These are phyloP conservation scores for Toxoplasma gondii DNA, from an alignment of 169 alveolate species.

Conservation along the genomic window DNA sequence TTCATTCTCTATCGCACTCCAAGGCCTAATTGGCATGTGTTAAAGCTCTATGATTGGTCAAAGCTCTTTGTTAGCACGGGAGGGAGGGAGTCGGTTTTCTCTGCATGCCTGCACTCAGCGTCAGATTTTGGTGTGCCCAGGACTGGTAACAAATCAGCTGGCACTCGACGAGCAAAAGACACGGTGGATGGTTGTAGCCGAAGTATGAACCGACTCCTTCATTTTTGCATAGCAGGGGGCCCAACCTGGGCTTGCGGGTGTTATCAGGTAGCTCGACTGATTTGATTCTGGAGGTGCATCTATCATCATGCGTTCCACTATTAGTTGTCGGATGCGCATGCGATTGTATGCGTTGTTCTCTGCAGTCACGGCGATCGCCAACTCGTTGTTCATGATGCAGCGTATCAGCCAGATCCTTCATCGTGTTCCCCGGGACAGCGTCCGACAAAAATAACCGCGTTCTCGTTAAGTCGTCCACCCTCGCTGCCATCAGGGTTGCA, in stretches of 20 bases:
- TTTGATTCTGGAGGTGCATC: no score
- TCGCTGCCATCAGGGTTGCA: background rate
- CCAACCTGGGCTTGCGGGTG: no score
- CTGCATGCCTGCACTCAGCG: background rate
- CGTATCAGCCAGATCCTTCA: constrained; percentile 16
- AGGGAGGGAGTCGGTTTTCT: background rate
- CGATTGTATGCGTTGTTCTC: background rate
- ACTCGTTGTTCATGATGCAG: constrained; percentile 24
- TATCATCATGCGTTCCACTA: background rate
- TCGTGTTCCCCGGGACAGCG: constrained; percentile 2
- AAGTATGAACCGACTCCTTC: no score
- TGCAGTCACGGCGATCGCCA: constrained; percentile 29
- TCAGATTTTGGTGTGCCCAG: background rate
- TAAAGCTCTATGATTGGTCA: background rate
- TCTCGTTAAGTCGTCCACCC: background rate
- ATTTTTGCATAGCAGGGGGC: no score
- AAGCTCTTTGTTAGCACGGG: background rate
- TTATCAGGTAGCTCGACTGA: no score
- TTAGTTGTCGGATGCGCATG: no score
- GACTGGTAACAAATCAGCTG: background rate
- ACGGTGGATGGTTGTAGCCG: no score
- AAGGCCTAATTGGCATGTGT: background rate
- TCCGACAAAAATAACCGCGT: background rate
- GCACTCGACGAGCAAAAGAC: no score
- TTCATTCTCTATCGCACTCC: background rate